Evolutionary conservation across 2,329 filamentous ascomycete genomes (phyloP).

Genomic region (Onygenales sp.): DNA sequence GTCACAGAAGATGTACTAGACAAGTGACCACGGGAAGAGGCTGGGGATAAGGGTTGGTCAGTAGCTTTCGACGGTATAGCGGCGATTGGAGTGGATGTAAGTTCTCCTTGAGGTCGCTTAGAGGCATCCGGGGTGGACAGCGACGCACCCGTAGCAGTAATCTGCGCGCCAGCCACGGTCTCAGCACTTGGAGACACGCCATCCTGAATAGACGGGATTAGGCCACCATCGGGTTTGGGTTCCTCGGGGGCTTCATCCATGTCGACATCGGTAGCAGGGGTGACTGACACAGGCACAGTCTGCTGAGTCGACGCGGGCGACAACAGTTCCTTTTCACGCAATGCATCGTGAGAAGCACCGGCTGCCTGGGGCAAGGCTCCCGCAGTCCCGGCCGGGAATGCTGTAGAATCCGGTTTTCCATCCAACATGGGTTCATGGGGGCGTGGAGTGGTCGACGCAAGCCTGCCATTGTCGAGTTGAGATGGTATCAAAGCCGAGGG

Average conservation of each 20-base stretch:
- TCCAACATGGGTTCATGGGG: neutral
- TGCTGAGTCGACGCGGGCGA: neutral
- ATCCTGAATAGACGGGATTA: neutral
- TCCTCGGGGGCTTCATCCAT: neutral
- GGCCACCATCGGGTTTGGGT: neutral
- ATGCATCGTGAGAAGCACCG: neutral
- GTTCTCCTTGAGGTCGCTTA: neutral
- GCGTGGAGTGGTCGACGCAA: neutral
- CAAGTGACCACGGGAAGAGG: conserved; percentile 3
- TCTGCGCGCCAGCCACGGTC: neutral
- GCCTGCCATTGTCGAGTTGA: too few relatives aligned
- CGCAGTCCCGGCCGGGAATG: neutral
- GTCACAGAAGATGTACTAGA: conserved; percentile 1
- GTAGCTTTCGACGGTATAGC: conserved; percentile 9
- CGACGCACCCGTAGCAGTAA: conserved; percentile 3
- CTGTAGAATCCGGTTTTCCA: neutral
- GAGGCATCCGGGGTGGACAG: neutral
- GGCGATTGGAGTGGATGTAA: neutral
- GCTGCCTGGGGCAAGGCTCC: neutral
- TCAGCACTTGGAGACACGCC: neutral
- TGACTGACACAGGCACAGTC: neutral
- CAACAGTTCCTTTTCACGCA: neutral
- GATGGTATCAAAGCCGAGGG: neutral
- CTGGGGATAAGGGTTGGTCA: conserved; percentile 10
- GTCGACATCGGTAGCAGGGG: neutral